Evolutionary conservation across 805 yeast genomes (phyloP), one percentile per base, ranked within the genome.

Genomic region (Schizosaccharomyces pombe): DNA sequence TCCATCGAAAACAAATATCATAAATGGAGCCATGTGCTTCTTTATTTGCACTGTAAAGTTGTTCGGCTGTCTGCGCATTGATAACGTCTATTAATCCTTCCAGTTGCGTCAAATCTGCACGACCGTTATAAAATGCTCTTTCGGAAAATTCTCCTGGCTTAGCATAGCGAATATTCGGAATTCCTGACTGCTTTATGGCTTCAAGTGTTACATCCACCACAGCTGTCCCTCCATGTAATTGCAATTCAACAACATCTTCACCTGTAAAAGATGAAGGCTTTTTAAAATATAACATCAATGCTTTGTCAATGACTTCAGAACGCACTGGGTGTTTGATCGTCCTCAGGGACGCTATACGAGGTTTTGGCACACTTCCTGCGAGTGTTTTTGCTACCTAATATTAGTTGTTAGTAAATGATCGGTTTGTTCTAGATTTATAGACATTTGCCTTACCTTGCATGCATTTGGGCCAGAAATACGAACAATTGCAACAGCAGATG

Each of bases 51-150:
- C 19, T n/a, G 16, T 28, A 34, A 2, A 52, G 73, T 62, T 91
- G 95, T 5, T 77, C 67, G 64, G 89, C 97, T 0, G 98, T 91
- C 62, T 91, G 96, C 0, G 97, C 94, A 60, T 87, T 87, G 43
- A 91, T 85, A 63, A 87, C 68, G 52, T 83, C 94, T 54, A 86
- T 72, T 6, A 91, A 78, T 0, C 96, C 95, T 66, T 91, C 98
- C 6, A 85, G 76, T 62, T 87, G 85, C 0, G 96, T 85, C 57
- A 91, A 70, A 64, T 91, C 97, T 60, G 85, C 72, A 53, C 81
- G 71, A 0, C 87, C 83, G 64, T 87, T 89, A 55, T 80, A 74
- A 62, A 87, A 91, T 0, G 95, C 96, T 37, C 94, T 72, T 60
- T 71, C 72, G 0, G 95, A 82, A 62, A 91, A 91, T 65, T 91